Evolutionary conservation across 306 rosid genomes (phyloP).

Genomic region (Boehmeria nivea): DNA sequence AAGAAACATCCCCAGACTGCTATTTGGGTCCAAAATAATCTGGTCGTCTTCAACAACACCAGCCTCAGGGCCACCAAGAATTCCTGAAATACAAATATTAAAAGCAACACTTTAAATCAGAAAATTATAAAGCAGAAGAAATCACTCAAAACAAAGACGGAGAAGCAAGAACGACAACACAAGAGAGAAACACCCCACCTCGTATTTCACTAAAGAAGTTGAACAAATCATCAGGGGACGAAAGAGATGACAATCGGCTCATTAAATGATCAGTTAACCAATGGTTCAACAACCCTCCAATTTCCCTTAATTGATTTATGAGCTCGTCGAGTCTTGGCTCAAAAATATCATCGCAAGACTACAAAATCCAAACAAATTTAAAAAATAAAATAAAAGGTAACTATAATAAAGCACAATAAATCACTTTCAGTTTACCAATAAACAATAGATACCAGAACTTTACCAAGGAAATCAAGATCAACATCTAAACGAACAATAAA

Average conservation of each 20-base stretch:
- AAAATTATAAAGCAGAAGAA: background rate
- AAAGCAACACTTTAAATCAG: background rate
- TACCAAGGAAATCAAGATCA: background rate
- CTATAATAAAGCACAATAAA: background rate
- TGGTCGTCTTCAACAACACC: slow-evolving; percentile 75
- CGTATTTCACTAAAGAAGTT: slow-evolving; percentile 77
- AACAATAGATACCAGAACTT: background rate
- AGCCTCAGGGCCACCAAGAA: slow-evolving; percentile 67
- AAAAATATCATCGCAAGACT: slow-evolving; percentile 78
- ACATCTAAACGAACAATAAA: background rate
- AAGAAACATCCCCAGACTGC: slow-evolving; percentile 77
- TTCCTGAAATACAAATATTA: slow-evolving; percentile 38
- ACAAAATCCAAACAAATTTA: slow-evolving; percentile 15
- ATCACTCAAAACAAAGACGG: background rate
- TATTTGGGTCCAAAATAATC: slow-evolving; percentile 72
- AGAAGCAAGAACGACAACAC: too few species aligned
- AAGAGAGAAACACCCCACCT: slow-evolving; percentile 55
- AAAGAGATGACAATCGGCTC: slow-evolving; percentile 54
- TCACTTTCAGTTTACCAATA: background rate
- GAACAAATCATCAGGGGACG: slow-evolving; percentile 84
- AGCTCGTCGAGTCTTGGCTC: slow-evolving; percentile 91
- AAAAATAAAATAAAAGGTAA: background rate
- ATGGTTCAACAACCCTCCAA: slow-evolving; percentile 44
- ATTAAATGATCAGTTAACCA: slow-evolving; percentile 64
- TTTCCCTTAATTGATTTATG: slow-evolving; percentile 55